Base-by-base conservation (phyloP, 2,329 filamentous ascomycete species). In the Aspergillus vadensis region DNA sequence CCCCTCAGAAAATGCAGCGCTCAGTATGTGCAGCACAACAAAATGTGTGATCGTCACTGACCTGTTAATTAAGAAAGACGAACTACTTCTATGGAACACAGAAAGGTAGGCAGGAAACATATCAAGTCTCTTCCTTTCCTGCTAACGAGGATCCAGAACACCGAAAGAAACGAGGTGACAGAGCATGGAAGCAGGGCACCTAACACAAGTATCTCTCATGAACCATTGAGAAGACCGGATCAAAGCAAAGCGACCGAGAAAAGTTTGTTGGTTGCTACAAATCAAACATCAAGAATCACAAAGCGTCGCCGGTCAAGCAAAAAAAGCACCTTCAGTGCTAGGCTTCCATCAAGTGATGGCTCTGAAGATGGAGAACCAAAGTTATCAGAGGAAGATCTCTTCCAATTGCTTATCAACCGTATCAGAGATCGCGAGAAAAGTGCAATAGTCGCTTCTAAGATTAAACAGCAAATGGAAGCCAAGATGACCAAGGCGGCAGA, bases 401-500 rank as follows among this genome's bases (percentile, higher is more conserved):
- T 77, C 30, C 69, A 74, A 25, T 67, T 77, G 32, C 61, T 78
- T 2, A 75, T 77, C 19, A 59, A 56, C 19, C 74, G 62, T 49
- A 64, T 78, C 21, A 76, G 65, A 44, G 66, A 70, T 51, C 70
- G 76, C 5, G 76, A 77, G 57, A 71, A 77, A 48, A 68, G 67
- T 36, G 74, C 76, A 56, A 59, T 63, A 14, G 63, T 61, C 2
- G 63, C 65, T 12, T 57, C 63, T 1, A 60, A 58, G 8, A 15
- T 72, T 10, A 69, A 63, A 50, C 64, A 69, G 30, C 68, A 71
- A 32, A 55, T 77, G 59, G 67, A 76, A 38, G 55, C 44, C 3
- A 61, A 71, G 32, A 67, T 76, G 5, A 39, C 30, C 12, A 52
- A 62, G 3, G 55, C 74, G 36, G 66, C 60, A n/a, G 57, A 69